Conservation (phyloP, 2,329 filamentous ascomycete species). For the Aureobasidium lini region DNA sequence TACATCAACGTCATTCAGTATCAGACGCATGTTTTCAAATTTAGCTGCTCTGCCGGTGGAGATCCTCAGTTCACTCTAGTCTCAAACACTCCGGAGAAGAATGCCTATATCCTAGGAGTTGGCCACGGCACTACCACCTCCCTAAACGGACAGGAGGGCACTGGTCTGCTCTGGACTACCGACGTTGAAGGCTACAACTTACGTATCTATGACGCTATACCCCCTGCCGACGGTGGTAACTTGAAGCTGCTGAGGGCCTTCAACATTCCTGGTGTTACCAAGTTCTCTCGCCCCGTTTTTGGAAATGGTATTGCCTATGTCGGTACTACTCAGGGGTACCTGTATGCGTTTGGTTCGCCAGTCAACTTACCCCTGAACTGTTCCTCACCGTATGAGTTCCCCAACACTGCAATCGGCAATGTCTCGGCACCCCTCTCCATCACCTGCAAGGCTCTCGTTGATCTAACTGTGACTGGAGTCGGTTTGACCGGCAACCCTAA, state of each 20-base stretch:
- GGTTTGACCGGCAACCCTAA: conserved; percentile 32
- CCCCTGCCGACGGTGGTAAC: conserved; percentile 27
- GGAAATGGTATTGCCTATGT: conserved; percentile 50
- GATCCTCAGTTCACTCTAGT: conserved; percentile 49
- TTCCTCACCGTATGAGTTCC: conserved; percentile 43
- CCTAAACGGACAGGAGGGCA: conserved; percentile 46
- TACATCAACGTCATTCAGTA: conserved; percentile 48
- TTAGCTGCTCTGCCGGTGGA: conserved; percentile 43
- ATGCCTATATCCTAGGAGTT: conserved; percentile 48
- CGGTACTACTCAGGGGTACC: conserved; percentile 43
- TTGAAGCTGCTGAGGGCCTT: conserved; percentile 46
- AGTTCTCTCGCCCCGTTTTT: conserved; percentile 53
- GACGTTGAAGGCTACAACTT: conserved; percentile 49
- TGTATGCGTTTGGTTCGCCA: conserved; percentile 51
- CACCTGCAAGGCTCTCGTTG: conserved; percentile 44
- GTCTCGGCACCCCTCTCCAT: conserved; percentile 29
- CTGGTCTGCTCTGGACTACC: conserved; percentile 49
- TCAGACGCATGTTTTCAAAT: conserved; percentile 51
- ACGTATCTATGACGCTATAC: conserved; percentile 47
- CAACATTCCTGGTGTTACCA: conserved; percentile 45
- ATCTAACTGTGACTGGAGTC: conserved; percentile 36
- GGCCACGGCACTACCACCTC: conserved; percentile 52
- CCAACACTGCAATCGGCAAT: conserved; percentile 36
- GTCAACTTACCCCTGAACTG: conserved; percentile 50
- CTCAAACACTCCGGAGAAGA: conserved; percentile 42